phyloP scores from a whole-genome alignment of 768 basidiomycete genomes.

The Trametes villosa region DNA sequence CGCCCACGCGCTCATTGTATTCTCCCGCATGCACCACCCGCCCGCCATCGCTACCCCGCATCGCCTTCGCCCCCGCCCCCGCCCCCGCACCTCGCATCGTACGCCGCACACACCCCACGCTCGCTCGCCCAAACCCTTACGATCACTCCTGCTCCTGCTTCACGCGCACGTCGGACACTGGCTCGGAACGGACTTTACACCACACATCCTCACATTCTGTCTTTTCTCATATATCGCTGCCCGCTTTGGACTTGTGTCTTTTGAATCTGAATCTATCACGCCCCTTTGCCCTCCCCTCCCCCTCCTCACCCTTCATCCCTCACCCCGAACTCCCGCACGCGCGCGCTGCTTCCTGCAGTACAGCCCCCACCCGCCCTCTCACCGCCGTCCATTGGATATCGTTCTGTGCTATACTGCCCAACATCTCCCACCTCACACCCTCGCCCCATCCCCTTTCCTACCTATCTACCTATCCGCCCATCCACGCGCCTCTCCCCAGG shows the following conservation, averaged over 20 bases:
- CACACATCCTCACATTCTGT: not conserved
- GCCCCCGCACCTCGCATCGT: not conserved
- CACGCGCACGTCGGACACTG: constrained; percentile 20
- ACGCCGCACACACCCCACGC: not conserved
- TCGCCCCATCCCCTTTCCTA: too few species aligned
- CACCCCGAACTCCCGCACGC: too few species aligned
- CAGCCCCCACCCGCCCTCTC: too few species aligned
- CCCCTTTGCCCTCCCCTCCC: not conserved
- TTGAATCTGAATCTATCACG: not conserved
- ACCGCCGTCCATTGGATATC: too few species aligned
- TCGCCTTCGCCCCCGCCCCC: not conserved
- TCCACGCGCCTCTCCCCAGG: too few species aligned
- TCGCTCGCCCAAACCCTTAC: constrained; percentile 3
- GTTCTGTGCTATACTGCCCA: too few species aligned
- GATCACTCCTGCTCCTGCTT: constrained; percentile 15
- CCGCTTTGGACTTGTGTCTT: not conserved
- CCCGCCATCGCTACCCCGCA: not conserved
- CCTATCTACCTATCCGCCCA: too few species aligned
- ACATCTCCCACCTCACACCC: too few species aligned
- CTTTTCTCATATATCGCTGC: not conserved
- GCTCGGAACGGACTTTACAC: constrained; percentile 18
- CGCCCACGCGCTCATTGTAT: constrained; percentile 12
- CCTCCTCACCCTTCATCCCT: not conserved
- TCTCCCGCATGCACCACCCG: not conserved
- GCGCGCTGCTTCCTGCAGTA: too few species aligned